Evolutionary conservation across 2,329 filamentous ascomycete species (phyloP).

Genomic region (Penicillium sp.): DNA sequence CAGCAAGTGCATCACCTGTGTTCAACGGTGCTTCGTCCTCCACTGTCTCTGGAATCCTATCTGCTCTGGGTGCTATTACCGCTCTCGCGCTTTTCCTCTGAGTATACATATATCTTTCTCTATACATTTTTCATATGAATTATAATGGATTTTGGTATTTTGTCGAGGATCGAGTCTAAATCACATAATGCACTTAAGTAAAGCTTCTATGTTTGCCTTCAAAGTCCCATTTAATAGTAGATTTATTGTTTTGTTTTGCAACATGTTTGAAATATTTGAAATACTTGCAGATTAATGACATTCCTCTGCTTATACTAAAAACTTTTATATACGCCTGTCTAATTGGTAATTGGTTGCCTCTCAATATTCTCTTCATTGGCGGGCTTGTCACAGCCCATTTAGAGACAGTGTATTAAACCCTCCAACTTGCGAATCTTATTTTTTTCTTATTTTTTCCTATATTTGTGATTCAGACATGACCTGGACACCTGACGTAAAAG

Average conservation of each 20-base stretch:
- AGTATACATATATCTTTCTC: not conserved
- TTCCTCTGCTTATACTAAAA: not conserved
- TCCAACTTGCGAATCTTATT: not conserved
- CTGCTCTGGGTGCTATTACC: not conserved
- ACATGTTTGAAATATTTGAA: not conserved
- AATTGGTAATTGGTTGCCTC: not conserved
- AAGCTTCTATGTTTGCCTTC: not conserved
- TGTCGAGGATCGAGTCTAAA: not conserved
- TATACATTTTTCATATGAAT: not conserved
- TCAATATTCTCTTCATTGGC: not conserved
- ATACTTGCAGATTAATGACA: not conserved
- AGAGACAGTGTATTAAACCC: not conserved
- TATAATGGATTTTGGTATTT: not conserved
- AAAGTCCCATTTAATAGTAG: not conserved
- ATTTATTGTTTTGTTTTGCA: not conserved
- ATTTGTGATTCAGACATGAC: not conserved
- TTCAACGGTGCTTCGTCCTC: conserved; percentile 3
- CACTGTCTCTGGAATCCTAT: not conserved
- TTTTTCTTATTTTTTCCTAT: not conserved
- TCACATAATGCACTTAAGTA: not conserved
- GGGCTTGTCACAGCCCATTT: not conserved
- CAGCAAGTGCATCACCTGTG: not conserved
- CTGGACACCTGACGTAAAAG: not conserved
- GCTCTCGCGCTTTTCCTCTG: conserved; percentile 1
- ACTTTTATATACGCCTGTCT: too few relatives aligned